Evolutionary conservation across 352 stramenopile genomes (phyloP).

Genomic region (Pythium dissimile): DNA sequence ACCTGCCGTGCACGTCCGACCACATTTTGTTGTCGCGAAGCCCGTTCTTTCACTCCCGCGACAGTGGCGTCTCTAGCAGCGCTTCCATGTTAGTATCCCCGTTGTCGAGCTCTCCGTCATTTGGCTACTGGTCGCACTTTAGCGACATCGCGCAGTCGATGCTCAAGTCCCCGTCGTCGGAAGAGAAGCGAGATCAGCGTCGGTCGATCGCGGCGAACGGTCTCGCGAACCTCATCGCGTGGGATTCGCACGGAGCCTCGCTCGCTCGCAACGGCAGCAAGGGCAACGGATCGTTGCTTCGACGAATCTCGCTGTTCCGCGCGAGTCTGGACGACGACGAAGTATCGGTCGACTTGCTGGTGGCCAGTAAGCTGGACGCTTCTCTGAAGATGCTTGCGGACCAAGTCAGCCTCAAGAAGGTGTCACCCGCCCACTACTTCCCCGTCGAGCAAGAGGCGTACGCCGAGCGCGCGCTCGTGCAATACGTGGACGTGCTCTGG

Average conservation of each 20-base stretch:
- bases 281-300: not conserved
- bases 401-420: slow-evolving; percentile 35
- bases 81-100: not conserved
- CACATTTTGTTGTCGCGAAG: slow-evolving; percentile 72
- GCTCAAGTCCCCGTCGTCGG: slow-evolving; percentile 24
- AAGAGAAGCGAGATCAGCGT: slow-evolving; percentile 12
- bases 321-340: slow-evolving; percentile 77
- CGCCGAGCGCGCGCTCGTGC: slow-evolving; percentile 57
- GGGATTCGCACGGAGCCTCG: slow-evolving; percentile 57
- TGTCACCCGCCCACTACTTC: slow-evolving; percentile 38
- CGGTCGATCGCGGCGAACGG: slow-evolving; percentile 25
- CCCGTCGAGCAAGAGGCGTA: slow-evolving; percentile 66
- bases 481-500: slow-evolving; percentile 77
- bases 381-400: slow-evolving; percentile 87
- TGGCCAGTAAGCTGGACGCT: slow-evolving; percentile 79
- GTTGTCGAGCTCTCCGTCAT: slow-evolving; percentile 16
- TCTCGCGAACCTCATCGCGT: slow-evolving; percentile 56
- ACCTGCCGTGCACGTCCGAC: slow-evolving; percentile 67
- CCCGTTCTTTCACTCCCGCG: slow-evolving; percentile 55
- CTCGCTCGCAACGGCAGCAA: slow-evolving; percentile 2
- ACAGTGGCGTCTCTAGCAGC: not conserved
- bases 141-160: slow-evolving; percentile 73
- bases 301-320: slow-evolving; percentile 57
- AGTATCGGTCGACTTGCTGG: slow-evolving; percentile 76
- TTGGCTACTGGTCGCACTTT: slow-evolving; percentile 68